These are phyloP conservation scores for Daucus carota DNA, from an alignment of 129 eudicot genomes.

Conservation along the genomic window DH1_v3.0 NC_030385.2:45297001-45297500, in stretches of 20 bases:
- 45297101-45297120: background rate
- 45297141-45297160: constrained; percentile 39
- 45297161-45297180: constrained; percentile 58
- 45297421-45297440: background rate
- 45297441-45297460: constrained; percentile 40
- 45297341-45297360: background rate
- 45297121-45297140: constrained; percentile 1
- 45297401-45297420: background rate
- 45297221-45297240: constrained; percentile 36
- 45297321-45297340: background rate
- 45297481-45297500: constrained; percentile 55
- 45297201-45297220: constrained; percentile 34
- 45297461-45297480: constrained; percentile 38
- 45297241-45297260: constrained; percentile 44
- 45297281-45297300: constrained; percentile 35
- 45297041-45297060: constrained; percentile 64
- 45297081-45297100: background rate
- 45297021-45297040: constrained; percentile 46
- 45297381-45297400: background rate
- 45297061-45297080: constrained; percentile 67
- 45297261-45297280: constrained; percentile 37
- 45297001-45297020: constrained; percentile 21
- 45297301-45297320: background rate
- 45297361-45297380: background rate
- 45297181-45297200: constrained; percentile 40